Base-by-base conservation (phyloP, 257 asterid genomes). In the Penstemon davidsonii region DNA sequence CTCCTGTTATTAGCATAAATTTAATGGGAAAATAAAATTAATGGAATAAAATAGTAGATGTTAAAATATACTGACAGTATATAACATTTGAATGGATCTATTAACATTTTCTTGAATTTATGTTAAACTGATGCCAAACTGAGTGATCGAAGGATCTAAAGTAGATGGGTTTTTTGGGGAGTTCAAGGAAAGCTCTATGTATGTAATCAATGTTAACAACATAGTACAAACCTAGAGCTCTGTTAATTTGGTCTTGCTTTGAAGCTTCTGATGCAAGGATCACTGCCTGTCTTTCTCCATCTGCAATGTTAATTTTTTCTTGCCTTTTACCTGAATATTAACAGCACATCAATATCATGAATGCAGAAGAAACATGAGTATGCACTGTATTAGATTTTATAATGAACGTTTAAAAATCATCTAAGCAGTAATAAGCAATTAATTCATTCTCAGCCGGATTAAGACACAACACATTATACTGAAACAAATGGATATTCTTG, bases 231-330 rank as follows among this genome's bases (percentile, higher is more conserved):
- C 98, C 98, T 80, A 42, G 86, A 38, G 98, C 96, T 78, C 96
- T 78, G 79, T 90, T 90, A 67, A 90, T 88, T 77, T 88, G 97
- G 74, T 90, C 96, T 83, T 70, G 70, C 75, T 81, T 90, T 45
- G 96, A 87, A 79, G 95, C 96, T 81, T 90, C 97, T 71, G 97
- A 91, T 66, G 80, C 93, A 76, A 91, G 97, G 75, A 91, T 91
- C 58, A 82, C 83, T 4, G 89, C 69, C 59, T 44, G 83, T 83
- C 87, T 90, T 76, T 53, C 87, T 37, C 96, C 97, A 39, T 90
- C 96, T 0, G 97, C 96, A 38, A 86, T 86, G 70, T 90, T 90
- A 64, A 90, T 86, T 60, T 88, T 71, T 72, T 96, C 82, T 81
- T 92, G 96, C 86, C 96, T 87, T 84, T 89, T 90, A 69, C 98